A percentile compares a stretch with the other conserved stretches of the same genome.
These are phyloP conservation scores for Diaporthe velutina DNA, from an alignment of 2,329 filamentous ascomycete genomes.

Conservation along the genomic window DNA sequence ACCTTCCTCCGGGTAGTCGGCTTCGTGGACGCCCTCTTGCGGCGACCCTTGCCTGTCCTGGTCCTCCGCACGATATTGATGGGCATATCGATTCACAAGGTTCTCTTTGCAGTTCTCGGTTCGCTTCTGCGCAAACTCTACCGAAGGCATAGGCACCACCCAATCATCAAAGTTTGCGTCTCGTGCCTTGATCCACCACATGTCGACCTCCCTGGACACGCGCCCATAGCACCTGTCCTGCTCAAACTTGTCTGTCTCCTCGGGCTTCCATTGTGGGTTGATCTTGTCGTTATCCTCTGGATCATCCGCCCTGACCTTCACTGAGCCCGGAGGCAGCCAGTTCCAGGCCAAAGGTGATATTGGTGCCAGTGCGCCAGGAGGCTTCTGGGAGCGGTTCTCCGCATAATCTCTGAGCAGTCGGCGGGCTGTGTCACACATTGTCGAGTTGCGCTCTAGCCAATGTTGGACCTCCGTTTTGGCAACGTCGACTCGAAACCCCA, in stretches of 20 bases:
- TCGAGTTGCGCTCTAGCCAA: constrained; percentile 73
- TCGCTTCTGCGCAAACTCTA: constrained; percentile 69
- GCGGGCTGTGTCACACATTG: constrained; percentile 68
- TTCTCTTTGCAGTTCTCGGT: constrained; percentile 71
- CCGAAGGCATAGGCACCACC: constrained; percentile 70
- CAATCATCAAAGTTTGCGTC: constrained; percentile 72
- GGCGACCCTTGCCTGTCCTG: constrained; percentile 51
- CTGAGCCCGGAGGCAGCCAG: constrained; percentile 60
- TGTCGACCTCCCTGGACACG: constrained; percentile 74
- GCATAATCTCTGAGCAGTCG: constrained; percentile 68
- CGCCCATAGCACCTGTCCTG: constrained; percentile 71
- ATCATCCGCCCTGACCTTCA: constrained; percentile 53
- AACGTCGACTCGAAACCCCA: constrained; percentile 66
- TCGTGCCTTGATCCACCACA: constrained; percentile 73
- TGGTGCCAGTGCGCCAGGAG: constrained; percentile 63
- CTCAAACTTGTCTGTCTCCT: constrained; percentile 68
- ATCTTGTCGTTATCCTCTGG: constrained; percentile 54
- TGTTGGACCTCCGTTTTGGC: constrained; percentile 73
- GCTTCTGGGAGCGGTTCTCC: constrained; percentile 60
- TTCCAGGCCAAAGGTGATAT: constrained; percentile 68
- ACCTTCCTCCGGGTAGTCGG: constrained; percentile 50
- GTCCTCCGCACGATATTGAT: constrained; percentile 58
- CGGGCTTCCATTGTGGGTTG: constrained; percentile 63
- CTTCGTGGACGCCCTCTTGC: constrained; percentile 53
- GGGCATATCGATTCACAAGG: constrained; percentile 67